Evolutionary conservation across 495 filamentous ascomycete genomes (phyloP).

Genomic region (Tuber borchii): DNA sequence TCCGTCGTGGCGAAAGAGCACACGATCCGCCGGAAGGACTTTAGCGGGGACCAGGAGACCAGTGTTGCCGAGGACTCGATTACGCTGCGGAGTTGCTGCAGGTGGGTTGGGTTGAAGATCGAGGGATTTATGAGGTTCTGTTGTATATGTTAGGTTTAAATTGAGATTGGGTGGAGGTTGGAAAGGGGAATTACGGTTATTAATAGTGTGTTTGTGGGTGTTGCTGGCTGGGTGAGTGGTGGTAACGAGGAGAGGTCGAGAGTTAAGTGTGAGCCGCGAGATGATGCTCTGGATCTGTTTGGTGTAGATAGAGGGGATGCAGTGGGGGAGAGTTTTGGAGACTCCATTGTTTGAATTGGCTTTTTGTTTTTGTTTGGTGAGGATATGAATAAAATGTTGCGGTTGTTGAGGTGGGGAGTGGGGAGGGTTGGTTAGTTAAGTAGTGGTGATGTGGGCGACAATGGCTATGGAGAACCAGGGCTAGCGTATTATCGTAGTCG

Average conservation of each 20-base stretch:
- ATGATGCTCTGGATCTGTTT: constrained; percentile 35
- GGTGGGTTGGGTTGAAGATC: constrained; percentile 71
- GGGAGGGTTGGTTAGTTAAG: neutral
- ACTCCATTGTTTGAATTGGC: constrained; percentile 25
- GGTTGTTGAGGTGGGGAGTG: constrained; percentile 1
- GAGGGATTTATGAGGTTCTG: constrained; percentile 67
- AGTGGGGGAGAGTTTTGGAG: constrained; percentile 33
- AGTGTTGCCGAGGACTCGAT: constrained; percentile 64
- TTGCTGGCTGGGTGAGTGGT: constrained; percentile 66
- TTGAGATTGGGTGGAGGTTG: neutral
- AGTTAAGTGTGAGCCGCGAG: constrained; percentile 37
- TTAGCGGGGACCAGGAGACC: constrained; percentile 83
- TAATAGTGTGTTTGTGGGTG: constrained; percentile 87
- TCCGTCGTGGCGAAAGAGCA: constrained; percentile 72
- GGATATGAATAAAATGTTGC: neutral
- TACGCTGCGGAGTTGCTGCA: constrained; percentile 66
- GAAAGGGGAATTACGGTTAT: constrained; percentile 54
- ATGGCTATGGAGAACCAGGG: neutral
- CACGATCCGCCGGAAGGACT: constrained; percentile 85
- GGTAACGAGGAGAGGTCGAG: constrained; percentile 78
- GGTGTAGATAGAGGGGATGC: constrained; percentile 22
- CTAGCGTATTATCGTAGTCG: neutral
- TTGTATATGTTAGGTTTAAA: constrained; percentile 4
- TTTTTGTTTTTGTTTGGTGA: neutral
- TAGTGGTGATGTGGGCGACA: neutral